These are phyloP conservation scores for Ramaria sp. DNA, from an alignment of 768 basidiomycete species.

Conservation along the genomic window DNA sequence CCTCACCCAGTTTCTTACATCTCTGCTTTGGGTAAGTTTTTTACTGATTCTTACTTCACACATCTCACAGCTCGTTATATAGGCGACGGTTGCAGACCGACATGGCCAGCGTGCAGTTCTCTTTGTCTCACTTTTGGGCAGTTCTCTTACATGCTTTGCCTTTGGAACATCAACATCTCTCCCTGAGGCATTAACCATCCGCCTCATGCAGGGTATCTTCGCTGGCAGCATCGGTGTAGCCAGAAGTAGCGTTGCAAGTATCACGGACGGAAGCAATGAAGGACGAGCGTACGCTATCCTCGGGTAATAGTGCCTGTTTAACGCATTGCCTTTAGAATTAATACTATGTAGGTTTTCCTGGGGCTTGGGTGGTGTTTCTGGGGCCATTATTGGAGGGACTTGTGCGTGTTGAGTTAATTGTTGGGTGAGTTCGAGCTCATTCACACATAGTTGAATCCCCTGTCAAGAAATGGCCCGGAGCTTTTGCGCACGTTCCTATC, in stretches of 20 bases:
- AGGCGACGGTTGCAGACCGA: conserved; percentile 90
- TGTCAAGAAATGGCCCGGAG: conserved; percentile 72
- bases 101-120: conserved; percentile 83
- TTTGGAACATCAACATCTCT: conserved; percentile 72
- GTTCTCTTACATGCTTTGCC: conserved; percentile 62
- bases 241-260: conserved; percentile 72
- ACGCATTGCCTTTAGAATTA: neutral
- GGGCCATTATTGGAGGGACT: conserved; percentile 75
- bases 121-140: conserved; percentile 75
- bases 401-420: conserved; percentile 36
- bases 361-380: conserved; percentile 93
- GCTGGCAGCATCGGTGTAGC: conserved; percentile 93
- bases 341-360: conserved; percentile 62
- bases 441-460: conserved; percentile 60
- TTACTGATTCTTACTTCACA: conserved; percentile 6
- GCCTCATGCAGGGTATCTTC: conserved; percentile 87
- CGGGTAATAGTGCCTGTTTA: conserved; percentile 35
- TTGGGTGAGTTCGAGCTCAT: conserved; percentile 10
- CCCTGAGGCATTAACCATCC: conserved; percentile 72
- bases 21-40: conserved; percentile 71
- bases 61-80: conserved; percentile 11
- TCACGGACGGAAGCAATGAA: conserved; percentile 90
- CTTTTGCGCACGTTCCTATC: conserved; percentile 54
- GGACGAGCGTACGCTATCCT: conserved; percentile 90
- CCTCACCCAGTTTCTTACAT: conserved; percentile 91